These are phyloP conservation scores for Leccinum griseonigrum DNA, from an alignment of 1,284 basidiomycete genomes.

Conservation along the genomic window DNA sequence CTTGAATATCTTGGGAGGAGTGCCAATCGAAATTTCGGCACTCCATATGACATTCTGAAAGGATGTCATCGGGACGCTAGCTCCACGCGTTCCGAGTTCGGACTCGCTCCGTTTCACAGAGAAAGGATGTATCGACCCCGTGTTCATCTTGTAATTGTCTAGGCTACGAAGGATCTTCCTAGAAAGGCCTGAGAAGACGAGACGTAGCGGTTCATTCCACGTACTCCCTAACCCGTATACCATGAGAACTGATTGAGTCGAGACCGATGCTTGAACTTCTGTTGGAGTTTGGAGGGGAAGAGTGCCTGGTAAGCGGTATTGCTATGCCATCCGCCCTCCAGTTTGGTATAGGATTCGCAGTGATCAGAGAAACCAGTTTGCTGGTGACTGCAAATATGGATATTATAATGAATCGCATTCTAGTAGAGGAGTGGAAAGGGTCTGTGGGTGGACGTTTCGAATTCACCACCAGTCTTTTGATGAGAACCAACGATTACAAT, in stretches of 20 bases:
- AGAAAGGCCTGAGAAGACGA: background rate
- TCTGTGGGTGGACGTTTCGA: too few species aligned
- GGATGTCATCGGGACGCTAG: background rate
- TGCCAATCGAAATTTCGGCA: background rate
- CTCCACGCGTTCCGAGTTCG: background rate
- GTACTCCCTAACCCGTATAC: background rate
- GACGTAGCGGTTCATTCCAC: background rate
- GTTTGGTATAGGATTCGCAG: background rate
- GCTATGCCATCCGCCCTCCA: background rate
- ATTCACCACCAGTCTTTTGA: background rate
- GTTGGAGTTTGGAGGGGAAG: background rate
- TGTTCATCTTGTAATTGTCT: background rate
- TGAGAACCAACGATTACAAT: background rate
- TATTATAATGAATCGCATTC: background rate
- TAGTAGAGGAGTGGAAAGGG: background rate
- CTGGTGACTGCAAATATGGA: background rate
- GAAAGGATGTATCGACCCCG: background rate
- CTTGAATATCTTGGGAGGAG: background rate
- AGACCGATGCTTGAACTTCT: background rate
- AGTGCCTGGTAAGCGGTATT: background rate
- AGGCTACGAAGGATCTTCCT: background rate
- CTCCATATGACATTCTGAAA: background rate
- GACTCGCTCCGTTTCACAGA: background rate
- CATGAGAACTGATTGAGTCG: background rate
- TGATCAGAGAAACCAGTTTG: background rate